Base-by-base conservation (phyloP, 2,329 filamentous ascomycete species). In the Fragosphaeria purpurea region DNA sequence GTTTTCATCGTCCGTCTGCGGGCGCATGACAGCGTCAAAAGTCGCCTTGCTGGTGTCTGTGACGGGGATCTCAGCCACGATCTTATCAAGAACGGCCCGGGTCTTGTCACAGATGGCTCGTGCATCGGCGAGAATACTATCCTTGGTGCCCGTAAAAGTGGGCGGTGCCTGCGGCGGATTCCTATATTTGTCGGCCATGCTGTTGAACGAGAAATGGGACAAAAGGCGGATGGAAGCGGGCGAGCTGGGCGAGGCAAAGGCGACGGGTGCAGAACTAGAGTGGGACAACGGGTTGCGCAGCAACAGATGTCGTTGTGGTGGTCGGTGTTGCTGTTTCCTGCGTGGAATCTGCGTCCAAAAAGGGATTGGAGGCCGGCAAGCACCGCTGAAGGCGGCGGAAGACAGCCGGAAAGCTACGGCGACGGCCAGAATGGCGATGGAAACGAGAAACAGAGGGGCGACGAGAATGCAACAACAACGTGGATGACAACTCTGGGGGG, bases 131-230 rank as follows among this genome's bases (percentile, higher is more conserved):
- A 86, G 67, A 57, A 93, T 76, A 58, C 76, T 79, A 53, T 83
- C 76, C 56, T 83, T 79, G 44, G 85, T 89, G 58, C 83, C 83
- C 4, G 77, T 87, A 69, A 91, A 93, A 63, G 82, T 75, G 50
- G 86, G 86, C 51, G 87, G 86, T 41, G 82, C 74, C 72, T 91
- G 86, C 3, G 87, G 86, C 56, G 86, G 86, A 63, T 76, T 84
- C 65, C 76, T 77, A 69, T 85, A 88, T 67, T 81, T 78, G 57
- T 75, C 67, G 53, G 79, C 75, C 57, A 78, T 80, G 83, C 87
- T 86, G 39, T 13, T 34, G 62, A 67, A 76, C 4, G 61, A 64
- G 68, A 75, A 57, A 74, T 82, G 56, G 63, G 67, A 58, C 68
- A 63, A 53, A 64, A 62, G 48, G 48, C 54, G 60, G 38, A 59